phyloP scores from a whole-genome alignment of 1,284 basidiomycete species.

The Leccinum insigne region DNA sequence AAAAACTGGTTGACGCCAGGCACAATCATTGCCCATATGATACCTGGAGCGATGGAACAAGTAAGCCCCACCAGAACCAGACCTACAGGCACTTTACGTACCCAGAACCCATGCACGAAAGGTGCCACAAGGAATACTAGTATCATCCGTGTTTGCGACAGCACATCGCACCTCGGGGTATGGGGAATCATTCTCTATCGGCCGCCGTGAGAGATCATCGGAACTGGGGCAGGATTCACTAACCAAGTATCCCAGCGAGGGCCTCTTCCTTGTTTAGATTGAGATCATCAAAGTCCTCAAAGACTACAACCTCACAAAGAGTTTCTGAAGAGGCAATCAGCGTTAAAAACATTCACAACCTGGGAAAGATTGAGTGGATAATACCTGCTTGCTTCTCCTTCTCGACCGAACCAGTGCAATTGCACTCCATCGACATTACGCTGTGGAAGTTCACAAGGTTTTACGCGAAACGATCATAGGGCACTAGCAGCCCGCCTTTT shows the following conservation, averaged over 20 bases:
- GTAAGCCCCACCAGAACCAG: not conserved
- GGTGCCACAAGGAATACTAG: conserved; percentile 58
- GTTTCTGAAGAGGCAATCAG: not conserved
- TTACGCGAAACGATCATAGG: too few relatives aligned
- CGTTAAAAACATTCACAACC: too few relatives aligned
- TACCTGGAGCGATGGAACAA: conserved; percentile 16
- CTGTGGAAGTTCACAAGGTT: too few relatives aligned
- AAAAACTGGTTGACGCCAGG: conserved; percentile 66
- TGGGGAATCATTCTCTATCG: conserved; percentile 54
- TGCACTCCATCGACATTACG: conserved; percentile 20
- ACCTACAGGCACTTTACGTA: conserved; percentile 18
- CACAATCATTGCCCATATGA: conserved; percentile 60
- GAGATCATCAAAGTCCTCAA: conserved; percentile 56
- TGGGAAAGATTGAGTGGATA: not conserved
- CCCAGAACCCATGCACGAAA: conserved; percentile 69
- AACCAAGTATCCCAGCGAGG: conserved; percentile 41
- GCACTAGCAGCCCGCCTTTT: too few relatives aligned
- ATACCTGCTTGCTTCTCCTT: conserved; percentile 25
- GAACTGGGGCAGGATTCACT: not conserved
- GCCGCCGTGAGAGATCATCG: not conserved
- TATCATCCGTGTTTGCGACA: conserved; percentile 73
- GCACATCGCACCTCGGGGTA: conserved; percentile 55
- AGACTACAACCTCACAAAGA: conserved; percentile 4
- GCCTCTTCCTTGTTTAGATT: conserved; percentile 56
- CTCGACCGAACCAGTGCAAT: conserved; percentile 31